Base-by-base conservation (phyloP, 768 basidiomycete species). In the Tricholoma furcatifolium region DNA sequence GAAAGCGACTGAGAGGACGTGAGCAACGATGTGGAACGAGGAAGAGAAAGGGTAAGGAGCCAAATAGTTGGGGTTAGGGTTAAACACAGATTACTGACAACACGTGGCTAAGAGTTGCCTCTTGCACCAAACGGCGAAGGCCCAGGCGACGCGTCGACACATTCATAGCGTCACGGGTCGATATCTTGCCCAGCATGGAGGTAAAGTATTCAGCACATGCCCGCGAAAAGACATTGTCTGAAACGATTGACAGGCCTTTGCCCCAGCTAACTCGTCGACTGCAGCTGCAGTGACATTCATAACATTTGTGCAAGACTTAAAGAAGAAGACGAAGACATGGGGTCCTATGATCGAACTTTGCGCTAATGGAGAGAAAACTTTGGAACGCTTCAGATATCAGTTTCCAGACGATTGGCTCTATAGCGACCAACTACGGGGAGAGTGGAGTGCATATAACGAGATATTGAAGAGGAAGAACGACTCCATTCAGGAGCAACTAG, bases 361-460 rank as follows among this genome's bases (percentile, higher is more conserved):
- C 65, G 89, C 87, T 35, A 85, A 85, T 59, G 96, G 97, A 54
- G 97, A 99, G 76, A 95, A 96, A 81, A 95, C 94, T 2, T 80
- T 99, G 51, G 95, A 99, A 69, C 82, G 95, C 49, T 98, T 98
- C 70, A 77, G 97, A 73, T 99, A 91, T 73, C 93, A 96, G 62
- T 99, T 99, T 64, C 88, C 93, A 2, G 85, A 90, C 41, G 97
- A 98, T 63, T 99, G 97, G 97, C 84, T 98, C 0, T 97, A 98
- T 69, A 93, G 93, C 60, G 97, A 99, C 68, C 97, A 98, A 66
- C 83, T 99, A 43, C 82, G 91, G 55, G 93, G 94, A 17, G 97
- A 99, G 74, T 99, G 97, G 97, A 91, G 91, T 65, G 94, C 96
- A 24, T 98, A 95, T 74, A 93, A 94, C 59, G 96, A 98, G 72